phyloP scores from a whole-genome alignment of 225 moss, liverwort and hornwort genomes.

The Pseudisothecium myosuroides region DNA sequence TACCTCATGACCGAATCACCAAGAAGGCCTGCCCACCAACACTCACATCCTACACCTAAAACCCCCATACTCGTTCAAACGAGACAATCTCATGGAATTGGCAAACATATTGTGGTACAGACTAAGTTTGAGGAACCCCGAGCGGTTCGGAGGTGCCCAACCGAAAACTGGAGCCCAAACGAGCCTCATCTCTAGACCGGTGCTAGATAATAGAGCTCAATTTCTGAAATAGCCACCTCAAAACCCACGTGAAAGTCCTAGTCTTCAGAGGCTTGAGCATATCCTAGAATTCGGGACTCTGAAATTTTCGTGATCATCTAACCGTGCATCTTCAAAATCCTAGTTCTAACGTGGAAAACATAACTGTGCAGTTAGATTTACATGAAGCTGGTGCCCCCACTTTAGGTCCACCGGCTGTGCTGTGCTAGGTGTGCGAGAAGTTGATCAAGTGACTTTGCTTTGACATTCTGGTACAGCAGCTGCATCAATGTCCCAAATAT shows the following conservation, averaged over 20 bases:
- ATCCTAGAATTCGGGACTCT: background rate
- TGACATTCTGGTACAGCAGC: conserved; percentile 36
- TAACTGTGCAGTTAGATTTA: background rate
- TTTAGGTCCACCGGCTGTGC: background rate
- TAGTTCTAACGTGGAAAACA: background rate
- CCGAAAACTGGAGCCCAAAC: background rate
- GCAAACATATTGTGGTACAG: background rate
- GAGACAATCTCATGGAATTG: background rate
- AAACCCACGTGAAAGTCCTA: background rate
- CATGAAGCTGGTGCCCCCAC: background rate
- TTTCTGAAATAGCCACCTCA: background rate
- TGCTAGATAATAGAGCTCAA: background rate
- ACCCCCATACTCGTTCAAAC: background rate
- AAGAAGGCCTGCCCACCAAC: background rate
- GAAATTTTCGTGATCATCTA: background rate
- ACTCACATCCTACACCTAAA: background rate
- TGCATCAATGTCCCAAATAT: conserved; percentile 55
- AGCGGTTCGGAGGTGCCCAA: background rate
- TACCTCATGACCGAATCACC: background rate
- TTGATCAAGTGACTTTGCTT: conserved; percentile 20
- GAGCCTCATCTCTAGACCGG: background rate
- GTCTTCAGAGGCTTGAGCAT: background rate
- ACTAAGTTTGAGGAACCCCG: background rate
- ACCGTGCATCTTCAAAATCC: background rate
- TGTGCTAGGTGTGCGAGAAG: background rate